These are phyloP conservation scores for Plenodomus tracheiphilus DNA, from an alignment of 2,329 filamentous ascomycete species.

Conservation along the genomic window DNA sequence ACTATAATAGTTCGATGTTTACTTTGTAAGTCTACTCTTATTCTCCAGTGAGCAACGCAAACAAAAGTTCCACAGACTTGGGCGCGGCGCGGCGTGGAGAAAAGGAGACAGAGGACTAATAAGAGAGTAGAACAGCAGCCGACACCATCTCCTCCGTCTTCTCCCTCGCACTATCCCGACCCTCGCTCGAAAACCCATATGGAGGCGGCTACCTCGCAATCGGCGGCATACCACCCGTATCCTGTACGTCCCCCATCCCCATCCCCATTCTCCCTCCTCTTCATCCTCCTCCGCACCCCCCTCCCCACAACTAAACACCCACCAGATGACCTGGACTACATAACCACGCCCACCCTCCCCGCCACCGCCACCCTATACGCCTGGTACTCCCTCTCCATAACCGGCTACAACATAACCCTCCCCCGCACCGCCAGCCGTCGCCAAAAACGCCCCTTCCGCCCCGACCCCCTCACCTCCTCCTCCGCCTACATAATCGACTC, in stretches of 20 bases:
- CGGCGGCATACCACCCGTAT: slow-evolving; percentile 29
- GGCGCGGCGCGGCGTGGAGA: too few relatives aligned
- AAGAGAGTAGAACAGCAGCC: slow-evolving; percentile 20
- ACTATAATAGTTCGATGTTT: slow-evolving; percentile 29
- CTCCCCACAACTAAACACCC: background rate
- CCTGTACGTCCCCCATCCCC: slow-evolving; percentile 6
- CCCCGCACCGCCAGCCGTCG: background rate
- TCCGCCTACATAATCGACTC: slow-evolving; percentile 25
- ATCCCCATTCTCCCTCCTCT: too few relatives aligned
- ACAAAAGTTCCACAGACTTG: too few relatives aligned
- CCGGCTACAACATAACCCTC: slow-evolving; percentile 25
- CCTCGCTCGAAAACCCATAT: slow-evolving; percentile 7
- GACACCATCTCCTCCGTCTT: slow-evolving; percentile 21
- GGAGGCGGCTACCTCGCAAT: slow-evolving; percentile 36
- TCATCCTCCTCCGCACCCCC: background rate
- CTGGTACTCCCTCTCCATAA: slow-evolving; percentile 30
- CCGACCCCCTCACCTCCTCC: background rate
- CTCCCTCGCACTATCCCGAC: slow-evolving; percentile 28
- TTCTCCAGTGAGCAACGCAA: too few relatives aligned
- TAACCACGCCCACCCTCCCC: slow-evolving; percentile 13
- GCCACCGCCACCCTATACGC: slow-evolving; percentile 18
- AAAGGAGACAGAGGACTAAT: too few relatives aligned
- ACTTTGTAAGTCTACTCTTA: slow-evolving; percentile 21
- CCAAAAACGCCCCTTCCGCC: background rate
- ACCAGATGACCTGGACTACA: background rate